Evolutionary conservation across 2,329 filamentous ascomycete species (phyloP), one percentile per base, ranked within the genome.

Genomic region (Ophiognomonia clavigignenti-juglandacearum): DNA sequence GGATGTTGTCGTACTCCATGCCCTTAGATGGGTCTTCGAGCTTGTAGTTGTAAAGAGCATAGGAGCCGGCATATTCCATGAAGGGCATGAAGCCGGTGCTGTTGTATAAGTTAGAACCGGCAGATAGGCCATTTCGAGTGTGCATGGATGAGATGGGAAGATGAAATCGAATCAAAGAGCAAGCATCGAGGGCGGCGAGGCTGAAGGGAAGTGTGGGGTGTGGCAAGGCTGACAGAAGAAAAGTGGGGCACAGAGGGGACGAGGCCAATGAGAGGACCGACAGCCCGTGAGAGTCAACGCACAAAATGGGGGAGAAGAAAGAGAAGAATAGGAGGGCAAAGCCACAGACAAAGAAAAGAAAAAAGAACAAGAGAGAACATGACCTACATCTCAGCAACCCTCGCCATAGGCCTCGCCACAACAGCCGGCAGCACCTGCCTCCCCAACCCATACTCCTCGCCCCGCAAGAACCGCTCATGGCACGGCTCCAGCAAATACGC

Each of bases 401-500:
- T 83, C 40, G 86, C 86, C 61, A 96, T 88, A 0, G 91, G 90
- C 29, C 85, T 72, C n/a, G 88, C 80, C 57, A 96, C 82, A 57
- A 81, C 78, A 43, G 76, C 75, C 1, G 91, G 91, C 57, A 96
- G 67, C 19, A 78, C 72, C 50, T 89, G 78, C 37, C 90, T 73
- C 4, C 83, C 90, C 37, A 95, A 70, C 0, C 90, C 90, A 62
- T 96, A 96, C 1, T 75, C 74, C 62, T 87, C 82, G 0, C 84
- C 85, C 64, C 79, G 83, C 51, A 85, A 58, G 59, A 82, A 83
- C 32, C 77, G 78, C 69, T 88, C 77, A 67, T 93, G 91, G 65
- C 91, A 96, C 10, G 91, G 91, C 72, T 96, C 91, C 24, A 96
- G 81, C 24, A 96, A 74, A 63, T 95, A 96, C 0, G 89, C 87